phyloP scores from a whole-genome alignment of 495 filamentous ascomycete species.

The Trichoderma gamsii region DNA sequence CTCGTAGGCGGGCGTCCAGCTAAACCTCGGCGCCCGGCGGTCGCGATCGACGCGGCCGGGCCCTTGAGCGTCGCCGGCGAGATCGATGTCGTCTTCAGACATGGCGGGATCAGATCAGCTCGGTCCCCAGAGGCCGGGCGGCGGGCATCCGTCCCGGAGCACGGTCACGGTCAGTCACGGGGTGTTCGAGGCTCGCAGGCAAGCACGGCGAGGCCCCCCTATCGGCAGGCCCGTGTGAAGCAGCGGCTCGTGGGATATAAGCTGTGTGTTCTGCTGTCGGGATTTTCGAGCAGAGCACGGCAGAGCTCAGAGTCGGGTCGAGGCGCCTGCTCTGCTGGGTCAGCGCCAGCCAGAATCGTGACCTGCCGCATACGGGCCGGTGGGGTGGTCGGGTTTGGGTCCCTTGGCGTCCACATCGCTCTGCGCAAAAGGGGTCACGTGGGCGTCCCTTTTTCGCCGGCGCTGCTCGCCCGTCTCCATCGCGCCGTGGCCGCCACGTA shows the following conservation, averaged over 20 bases:
- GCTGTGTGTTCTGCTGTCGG: too few species aligned
- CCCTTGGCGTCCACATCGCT: constrained; percentile 3
- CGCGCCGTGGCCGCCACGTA: constrained; percentile 8
- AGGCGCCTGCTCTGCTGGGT: neutral
- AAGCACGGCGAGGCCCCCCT: too few species aligned
- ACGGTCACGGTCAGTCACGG: neutral
- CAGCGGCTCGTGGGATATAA: too few species aligned
- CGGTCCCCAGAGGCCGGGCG: neutral
- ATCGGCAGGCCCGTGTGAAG: too few species aligned
- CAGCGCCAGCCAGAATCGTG: constrained; percentile 9
- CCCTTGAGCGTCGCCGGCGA: constrained; percentile 21
- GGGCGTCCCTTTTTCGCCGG: constrained; percentile 6
- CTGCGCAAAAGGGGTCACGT: constrained; percentile 11
- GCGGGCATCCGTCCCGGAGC: neutral
- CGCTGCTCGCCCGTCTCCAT: neutral
- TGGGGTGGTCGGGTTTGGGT: constrained; percentile 1
- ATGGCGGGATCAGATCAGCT: constrained; percentile 20
- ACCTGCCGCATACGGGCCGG: constrained; percentile 12
- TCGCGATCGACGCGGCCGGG: constrained; percentile 21
- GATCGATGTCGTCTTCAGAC: constrained; percentile 35
- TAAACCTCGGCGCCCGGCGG: constrained; percentile 46
- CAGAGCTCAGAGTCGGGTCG: neutral
- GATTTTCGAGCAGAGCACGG: too few species aligned
- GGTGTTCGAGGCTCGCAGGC: neutral
- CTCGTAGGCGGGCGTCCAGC: constrained; percentile 44